Base-by-base conservation (phyloP, 1,284 basidiomycete species). In the Taiwanofungus camphoratus region DNA sequence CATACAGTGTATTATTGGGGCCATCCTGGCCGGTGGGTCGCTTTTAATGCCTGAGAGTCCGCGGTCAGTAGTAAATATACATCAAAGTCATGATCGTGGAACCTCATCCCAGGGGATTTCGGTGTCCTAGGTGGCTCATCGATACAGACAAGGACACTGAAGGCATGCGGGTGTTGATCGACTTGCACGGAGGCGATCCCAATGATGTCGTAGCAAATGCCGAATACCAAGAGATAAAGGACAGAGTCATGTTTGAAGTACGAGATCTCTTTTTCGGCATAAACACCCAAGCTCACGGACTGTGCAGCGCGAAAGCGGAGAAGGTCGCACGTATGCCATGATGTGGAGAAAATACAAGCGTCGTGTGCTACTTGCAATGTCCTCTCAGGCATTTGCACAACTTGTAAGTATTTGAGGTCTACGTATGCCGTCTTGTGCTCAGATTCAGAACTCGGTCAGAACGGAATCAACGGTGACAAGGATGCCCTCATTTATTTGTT, bases 321-420 rank as follows among this genome's bases (percentile, higher is more conserved):
- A 92, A 53, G 83, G 74, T 46, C 77, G 92, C 45, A 80, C 85
- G 8, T 98, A 98, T 67, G 62, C 65, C 27, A 76, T 77, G 31
- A 90, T 98, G 81, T 96, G 92, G 91, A 80, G 66, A 54, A 78
- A 80, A 52, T 97, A 97, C 65, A 87, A 88, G 54, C 82, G 84
- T 34, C 79, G 94, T 35, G 93, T 98, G 4, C 64, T 97, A 51
- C 82, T 98, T 47, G 95, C 94, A n/a, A 95, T 95, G 91, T 93
- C 91, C 15, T 92, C 91, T 50, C 95, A 98, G 63, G 87, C 89
- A 44, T 97, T 97, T 63, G 94, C 94, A 36, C 95, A 97, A 65
- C 69, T 97, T 53, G 88, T 90, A 52, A 53, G 81, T 70, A 3
- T 32, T 26, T 23, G 20, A 12, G 22, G 8, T n/a, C 9, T 44